Percentiles rank a stretch among this genome's conserved stretches.
These are phyloP conservation scores for Naganishia antarctica DNA, from an alignment of 768 basidiomycete genomes.

Conservation along the genomic window DNA sequence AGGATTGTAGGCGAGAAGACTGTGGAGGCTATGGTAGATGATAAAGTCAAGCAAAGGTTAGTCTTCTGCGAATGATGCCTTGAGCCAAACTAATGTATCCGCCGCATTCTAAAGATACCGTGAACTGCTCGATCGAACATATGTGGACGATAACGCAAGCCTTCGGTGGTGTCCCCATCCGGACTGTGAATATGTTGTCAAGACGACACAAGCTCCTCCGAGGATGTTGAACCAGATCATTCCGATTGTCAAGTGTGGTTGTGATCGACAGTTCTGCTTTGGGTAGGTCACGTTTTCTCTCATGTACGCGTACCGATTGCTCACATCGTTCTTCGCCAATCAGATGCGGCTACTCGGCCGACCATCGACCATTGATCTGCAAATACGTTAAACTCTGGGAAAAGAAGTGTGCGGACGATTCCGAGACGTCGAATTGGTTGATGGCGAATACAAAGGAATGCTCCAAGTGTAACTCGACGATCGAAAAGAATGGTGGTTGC, in stretches of 20 bases:
- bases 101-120: conserved; percentile 64
- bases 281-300: conserved; percentile 54
- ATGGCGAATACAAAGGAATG: conserved; percentile 99
- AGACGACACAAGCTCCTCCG: conserved; percentile 73
- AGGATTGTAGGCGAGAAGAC: conserved; percentile 37
- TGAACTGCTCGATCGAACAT: conserved; percentile 81
- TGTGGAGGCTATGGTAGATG: conserved; percentile 26
- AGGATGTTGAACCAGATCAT: conserved; percentile 73
- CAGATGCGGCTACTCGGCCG: conserved; percentile 70
- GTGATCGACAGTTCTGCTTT: conserved; percentile 82
- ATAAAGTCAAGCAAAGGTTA: conserved; percentile 51
- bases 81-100: not conserved
- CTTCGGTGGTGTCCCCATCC: conserved; percentile 96
- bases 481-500: conserved; percentile 99
- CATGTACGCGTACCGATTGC: too few species aligned
- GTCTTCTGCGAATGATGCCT: conserved; percentile 29
- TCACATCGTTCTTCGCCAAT: too few species aligned
- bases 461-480: conserved; percentile 88
- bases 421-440: conserved; percentile 99
- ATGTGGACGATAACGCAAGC: conserved; percentile 72
- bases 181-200: conserved; percentile 87
- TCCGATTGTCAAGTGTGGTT: conserved; percentile 81
- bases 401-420: conserved; percentile 94
- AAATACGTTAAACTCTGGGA: conserved; percentile 85
- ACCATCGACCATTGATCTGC: conserved; percentile 90